Base-by-base conservation (phyloP, 106 monocot genomes). In the Acorus calamus region DNA sequence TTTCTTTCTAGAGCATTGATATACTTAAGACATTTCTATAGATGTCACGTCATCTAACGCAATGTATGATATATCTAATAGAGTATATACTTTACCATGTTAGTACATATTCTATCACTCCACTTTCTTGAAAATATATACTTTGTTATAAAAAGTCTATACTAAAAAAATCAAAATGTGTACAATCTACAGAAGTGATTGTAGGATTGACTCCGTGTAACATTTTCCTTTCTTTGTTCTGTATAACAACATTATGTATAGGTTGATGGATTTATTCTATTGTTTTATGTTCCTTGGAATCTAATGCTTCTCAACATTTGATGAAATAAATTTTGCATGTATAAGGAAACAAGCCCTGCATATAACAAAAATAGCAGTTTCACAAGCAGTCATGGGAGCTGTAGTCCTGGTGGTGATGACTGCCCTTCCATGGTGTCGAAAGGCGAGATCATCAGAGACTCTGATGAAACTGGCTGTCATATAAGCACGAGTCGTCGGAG, bases 351-450 rank as follows among this genome's bases (percentile, higher is more conserved):
- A 46, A 76, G 49, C 50, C 12, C 9, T n/a, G 42, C 50, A 47
- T 46, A 6, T 4, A 45, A 46, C 50, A 66, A 45, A 8, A 65
- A 5, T 46, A 78, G 78, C 52, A 44, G 62, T 43, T 11, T 56
- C 11, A 47, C 62, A 49, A 78, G 80, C 47, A 84, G 81, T 69
- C 64, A 66, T 11, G 89, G 81, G 11, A 87, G 80, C 60, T 82
- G 94, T 75, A 87, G 77, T 54, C 75, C 89, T 53, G 79, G 71
- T 56, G 53, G 53, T 52, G 52, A 66, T 69, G 68, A 57, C 10
- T 50, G 65, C 50, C 60, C 64, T 4, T 62, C 67, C 28, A 41
- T 41, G 8, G 53, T 50, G 44, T 70, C 81, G 42, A 69, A 51
- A 7, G 52, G 66, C 5, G 60, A 48, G 46, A 11, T 44, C 43